Conservation (phyloP, 331 rosid species). For the Spiraea crenata region DNA sequence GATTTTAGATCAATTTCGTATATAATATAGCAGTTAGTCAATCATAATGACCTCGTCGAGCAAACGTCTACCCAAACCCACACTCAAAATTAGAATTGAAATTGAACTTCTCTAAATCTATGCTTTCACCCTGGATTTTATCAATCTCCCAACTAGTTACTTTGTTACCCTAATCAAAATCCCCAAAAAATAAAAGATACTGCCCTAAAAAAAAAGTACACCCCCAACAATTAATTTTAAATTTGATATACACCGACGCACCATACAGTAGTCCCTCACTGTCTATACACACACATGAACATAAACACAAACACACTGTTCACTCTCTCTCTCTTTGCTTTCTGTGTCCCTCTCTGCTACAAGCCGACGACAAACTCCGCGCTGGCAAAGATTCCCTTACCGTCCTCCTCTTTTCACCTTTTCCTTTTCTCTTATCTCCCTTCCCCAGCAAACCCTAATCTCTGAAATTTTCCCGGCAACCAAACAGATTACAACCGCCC, state of each 20-base stretch:
- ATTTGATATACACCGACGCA: constrained; percentile 30
- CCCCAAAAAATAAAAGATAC: neutral
- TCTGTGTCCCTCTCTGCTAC: constrained; percentile 25
- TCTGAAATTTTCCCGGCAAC: constrained; percentile 25
- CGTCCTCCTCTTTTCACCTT: neutral
- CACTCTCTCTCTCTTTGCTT: constrained; percentile 9
- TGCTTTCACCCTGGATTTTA: too few species aligned
- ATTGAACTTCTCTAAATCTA: neutral
- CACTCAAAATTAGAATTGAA: neutral
- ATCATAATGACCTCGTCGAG: too few species aligned
- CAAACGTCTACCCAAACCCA: neutral
- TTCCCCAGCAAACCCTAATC: constrained; percentile 12
- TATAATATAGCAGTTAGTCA: too few species aligned
- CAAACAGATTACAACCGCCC: constrained; percentile 4
- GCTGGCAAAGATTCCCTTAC: constrained; percentile 77
- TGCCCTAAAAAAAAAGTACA: constrained; percentile 4
- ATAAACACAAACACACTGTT: constrained; percentile 17
- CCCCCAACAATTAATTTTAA: neutral
- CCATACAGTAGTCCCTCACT: neutral
- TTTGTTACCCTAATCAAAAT: neutral
- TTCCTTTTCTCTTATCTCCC: constrained; percentile 4
- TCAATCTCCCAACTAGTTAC: neutral
- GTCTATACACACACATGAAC: neutral
- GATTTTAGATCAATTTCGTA: too few species aligned
- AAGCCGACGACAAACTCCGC: constrained; percentile 65